Percentiles rank a stretch among this genome's conserved stretches.
phyloP scores from a whole-genome alignment of 2,329 filamentous ascomycete species.

The Eurotiales sp. region DNA sequence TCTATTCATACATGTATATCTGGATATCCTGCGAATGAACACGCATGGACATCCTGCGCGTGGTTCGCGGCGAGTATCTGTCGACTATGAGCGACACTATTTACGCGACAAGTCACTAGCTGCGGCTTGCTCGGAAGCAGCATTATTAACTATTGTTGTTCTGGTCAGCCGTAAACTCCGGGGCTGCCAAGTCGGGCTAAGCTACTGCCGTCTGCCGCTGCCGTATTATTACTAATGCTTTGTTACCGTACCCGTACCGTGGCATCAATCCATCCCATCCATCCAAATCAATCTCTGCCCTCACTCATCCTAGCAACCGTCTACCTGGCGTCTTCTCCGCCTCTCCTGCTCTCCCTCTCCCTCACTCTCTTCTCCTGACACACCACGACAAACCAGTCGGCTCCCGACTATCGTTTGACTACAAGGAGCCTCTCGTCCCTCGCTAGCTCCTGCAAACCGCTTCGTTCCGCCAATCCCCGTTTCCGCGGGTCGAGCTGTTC shows the following conservation, averaged over 20 bases:
- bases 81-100: too few relatives aligned
- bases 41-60: too few relatives aligned
- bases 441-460: neutral
- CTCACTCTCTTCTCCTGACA: neutral
- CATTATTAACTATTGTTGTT: too few relatives aligned
- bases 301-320: neutral
- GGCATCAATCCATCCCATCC: too few relatives aligned
- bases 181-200: neutral
- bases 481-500: neutral
- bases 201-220: too few relatives aligned
- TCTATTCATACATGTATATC: too few relatives aligned
- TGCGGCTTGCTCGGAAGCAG: too few relatives aligned
- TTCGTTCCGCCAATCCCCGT: neutral
- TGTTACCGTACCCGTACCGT: too few relatives aligned
- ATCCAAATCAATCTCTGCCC: neutral
- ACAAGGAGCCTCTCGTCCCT: neutral
- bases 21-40: too few relatives aligned
- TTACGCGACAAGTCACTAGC: too few relatives aligned
- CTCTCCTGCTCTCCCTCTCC: neutral
- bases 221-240: neutral
- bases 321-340: neutral
- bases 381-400: neutral
- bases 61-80: too few relatives aligned
- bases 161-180: neutral
- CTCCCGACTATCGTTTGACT: neutral